Evolutionary conservation across 2,329 filamentous ascomycete genomes (phyloP).

Genomic region (Sporothrix schenckii): DNA sequence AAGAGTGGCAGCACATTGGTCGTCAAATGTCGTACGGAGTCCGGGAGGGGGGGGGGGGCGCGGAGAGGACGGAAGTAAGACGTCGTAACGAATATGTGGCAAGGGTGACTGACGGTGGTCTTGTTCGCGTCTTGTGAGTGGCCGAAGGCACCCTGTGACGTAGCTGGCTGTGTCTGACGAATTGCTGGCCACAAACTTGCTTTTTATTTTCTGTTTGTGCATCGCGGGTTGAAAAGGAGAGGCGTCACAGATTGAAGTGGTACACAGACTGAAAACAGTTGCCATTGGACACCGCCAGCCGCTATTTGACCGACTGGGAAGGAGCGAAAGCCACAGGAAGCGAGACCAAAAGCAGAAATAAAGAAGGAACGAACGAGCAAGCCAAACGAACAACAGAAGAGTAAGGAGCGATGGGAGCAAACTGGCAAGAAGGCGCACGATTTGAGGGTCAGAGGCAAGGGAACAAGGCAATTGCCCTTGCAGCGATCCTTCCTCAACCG

Average conservation of each 20-base stretch:
- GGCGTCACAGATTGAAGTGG: conserved; percentile 12
- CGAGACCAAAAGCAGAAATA: not conserved
- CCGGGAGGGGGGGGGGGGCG: not conserved
- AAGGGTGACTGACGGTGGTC: not conserved
- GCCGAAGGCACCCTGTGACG: conserved; percentile 10
- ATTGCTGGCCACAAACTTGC: not conserved
- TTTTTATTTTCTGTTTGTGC: not conserved
- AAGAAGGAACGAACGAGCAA: conserved; percentile 5
- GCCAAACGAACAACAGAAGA: not conserved
- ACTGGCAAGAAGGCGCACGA: not conserved
- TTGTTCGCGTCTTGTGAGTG: conserved; percentile 4
- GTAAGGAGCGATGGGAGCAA: not conserved
- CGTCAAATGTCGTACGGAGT: not conserved
- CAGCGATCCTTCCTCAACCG: conserved; percentile 15
- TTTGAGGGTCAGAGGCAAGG: not conserved
- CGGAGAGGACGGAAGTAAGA: not conserved
- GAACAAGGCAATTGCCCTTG: conserved; percentile 5
- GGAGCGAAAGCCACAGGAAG: not conserved
- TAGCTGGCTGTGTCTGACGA: conserved; percentile 8
- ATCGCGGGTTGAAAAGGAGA: not conserved
- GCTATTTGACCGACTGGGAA: conserved; percentile 8
- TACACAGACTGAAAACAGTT: not conserved
- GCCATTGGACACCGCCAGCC: conserved; percentile 5
- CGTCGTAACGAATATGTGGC: not conserved
- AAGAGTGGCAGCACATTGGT: not conserved